Conservation (phyloP, 352 stramenopile genomes). For the Pythium rishiriense region DNA sequence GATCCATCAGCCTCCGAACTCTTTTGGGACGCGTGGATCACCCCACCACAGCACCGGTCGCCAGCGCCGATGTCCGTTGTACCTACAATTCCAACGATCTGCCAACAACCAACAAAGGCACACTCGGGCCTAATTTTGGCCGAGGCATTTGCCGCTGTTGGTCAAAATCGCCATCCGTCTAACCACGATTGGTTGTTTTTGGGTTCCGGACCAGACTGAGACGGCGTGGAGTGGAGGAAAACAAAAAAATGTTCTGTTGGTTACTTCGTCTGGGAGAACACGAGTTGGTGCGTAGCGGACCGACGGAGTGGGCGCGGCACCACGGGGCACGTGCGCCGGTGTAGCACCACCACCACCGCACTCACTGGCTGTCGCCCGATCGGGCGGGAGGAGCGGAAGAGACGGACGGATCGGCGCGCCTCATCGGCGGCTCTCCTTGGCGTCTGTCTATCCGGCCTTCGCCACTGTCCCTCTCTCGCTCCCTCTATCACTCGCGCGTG, state of each 20-base stretch:
- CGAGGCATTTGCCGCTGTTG: background rate
- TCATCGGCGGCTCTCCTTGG: too few species aligned
- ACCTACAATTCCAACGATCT: constrained; percentile 15
- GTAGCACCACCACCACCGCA: background rate
- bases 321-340: background rate
- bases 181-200: constrained; percentile 2
- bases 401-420: background rate
- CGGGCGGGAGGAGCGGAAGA: background rate
- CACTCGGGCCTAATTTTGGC: constrained; percentile 4
- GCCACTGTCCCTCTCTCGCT: background rate
- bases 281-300: constrained; percentile 3
- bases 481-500: background rate
- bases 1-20: background rate
- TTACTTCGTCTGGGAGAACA: constrained; percentile 2
- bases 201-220: constrained; percentile 11
- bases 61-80: background rate
- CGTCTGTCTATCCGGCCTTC: background rate
- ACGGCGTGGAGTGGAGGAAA: background rate
- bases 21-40: background rate
- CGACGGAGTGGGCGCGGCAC: constrained; percentile 3
- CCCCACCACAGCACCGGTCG: background rate
- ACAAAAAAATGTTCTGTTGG: constrained; percentile 8
- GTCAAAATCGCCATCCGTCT: background rate
- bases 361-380: background rate
- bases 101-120: background rate